phyloP scores from a whole-genome alignment of 2,329 filamentous ascomycete species.

The Madurella mycetomatis region DNA sequence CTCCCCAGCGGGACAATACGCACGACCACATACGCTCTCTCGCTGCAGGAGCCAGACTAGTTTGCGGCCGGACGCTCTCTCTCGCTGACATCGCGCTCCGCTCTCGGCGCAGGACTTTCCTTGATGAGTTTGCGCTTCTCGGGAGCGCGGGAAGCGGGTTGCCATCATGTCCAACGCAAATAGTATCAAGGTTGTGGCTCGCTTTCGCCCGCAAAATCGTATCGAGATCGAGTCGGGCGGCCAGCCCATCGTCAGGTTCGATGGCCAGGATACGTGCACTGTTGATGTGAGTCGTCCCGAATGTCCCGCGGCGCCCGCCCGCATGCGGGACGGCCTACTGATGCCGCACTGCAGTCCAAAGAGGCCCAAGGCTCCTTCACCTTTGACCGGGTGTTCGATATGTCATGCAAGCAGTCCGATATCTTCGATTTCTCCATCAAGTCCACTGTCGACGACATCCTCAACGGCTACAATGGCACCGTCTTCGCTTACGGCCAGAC shows the following conservation, averaged over 20 bases:
- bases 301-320: slow-evolving; percentile 5
- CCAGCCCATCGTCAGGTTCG: slow-evolving; percentile 85
- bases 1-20: not conserved
- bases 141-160: slow-evolving; percentile 27
- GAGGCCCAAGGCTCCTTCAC: slow-evolving; percentile 85
- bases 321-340: slow-evolving; percentile 23
- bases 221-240: slow-evolving; percentile 86
- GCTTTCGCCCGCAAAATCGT: slow-evolving; percentile 96
- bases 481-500: slow-evolving; percentile 99
- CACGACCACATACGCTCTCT: not conserved
- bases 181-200: slow-evolving; percentile 86
- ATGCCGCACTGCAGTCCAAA: slow-evolving; percentile 55
- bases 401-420: slow-evolving; percentile 82
- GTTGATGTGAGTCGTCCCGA: slow-evolving; percentile 62
- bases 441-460: slow-evolving; percentile 92
- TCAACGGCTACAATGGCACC: slow-evolving; percentile 98
- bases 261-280: slow-evolving; percentile 80
- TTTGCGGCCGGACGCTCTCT: not conserved
- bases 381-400: slow-evolving; percentile 96
- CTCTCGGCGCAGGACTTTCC: slow-evolving; percentile 7
- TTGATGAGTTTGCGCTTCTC: slow-evolving; percentile 29
- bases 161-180: slow-evolving; percentile 55
- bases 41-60: not conserved
- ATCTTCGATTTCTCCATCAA: slow-evolving; percentile 98
- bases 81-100: slow-evolving; percentile 1